Evolutionary conservation across 306 rosid species (phyloP).

Genomic region (Vigna hirtella): DNA sequence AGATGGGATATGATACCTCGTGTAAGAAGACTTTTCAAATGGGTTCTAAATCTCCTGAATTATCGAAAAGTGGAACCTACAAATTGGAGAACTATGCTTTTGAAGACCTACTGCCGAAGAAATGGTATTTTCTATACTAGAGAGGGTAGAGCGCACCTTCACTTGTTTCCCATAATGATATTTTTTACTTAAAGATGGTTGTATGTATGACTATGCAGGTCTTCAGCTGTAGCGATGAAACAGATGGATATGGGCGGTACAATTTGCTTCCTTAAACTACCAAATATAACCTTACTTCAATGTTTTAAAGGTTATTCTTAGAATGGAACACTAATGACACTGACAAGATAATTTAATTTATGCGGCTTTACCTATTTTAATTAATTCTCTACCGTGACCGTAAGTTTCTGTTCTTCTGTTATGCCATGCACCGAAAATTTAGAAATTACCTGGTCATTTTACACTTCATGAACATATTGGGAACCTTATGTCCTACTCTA

Average conservation of each 20-base stretch:
- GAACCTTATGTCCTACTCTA: conserved; percentile 3
- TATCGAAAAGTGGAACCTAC: conserved; percentile 45
- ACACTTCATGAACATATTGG: conserved; percentile 29
- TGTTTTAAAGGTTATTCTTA: conserved; percentile 5
- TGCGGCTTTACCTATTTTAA: background rate
- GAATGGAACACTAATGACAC: conserved; percentile 21
- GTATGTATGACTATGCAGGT: conserved; percentile 57
- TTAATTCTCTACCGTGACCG: background rate
- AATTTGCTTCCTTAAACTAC: conserved; percentile 38
- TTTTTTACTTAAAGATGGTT: conserved; percentile 41
- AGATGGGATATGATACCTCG: conserved; percentile 54
- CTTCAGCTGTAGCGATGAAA: conserved; percentile 54
- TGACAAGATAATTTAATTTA: conserved; percentile 23
- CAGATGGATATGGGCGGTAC: conserved; percentile 65
- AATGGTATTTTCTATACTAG: conserved; percentile 51
- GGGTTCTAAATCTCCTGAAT: conserved; percentile 50
- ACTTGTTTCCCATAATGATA: conserved; percentile 35
- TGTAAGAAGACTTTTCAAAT: conserved; percentile 59
- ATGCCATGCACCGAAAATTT: conserved; percentile 11
- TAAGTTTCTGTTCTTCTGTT: conserved; percentile 32
- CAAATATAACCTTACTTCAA: conserved; percentile 18
- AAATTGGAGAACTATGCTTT: conserved; percentile 50
- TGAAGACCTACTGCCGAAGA: conserved; percentile 57
- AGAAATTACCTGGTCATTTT: conserved; percentile 39
- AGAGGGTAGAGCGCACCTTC: conserved; percentile 16